Conservation (phyloP, 2,329 filamentous ascomycete species). For the Pseudogymnoascus sp. region DNA sequence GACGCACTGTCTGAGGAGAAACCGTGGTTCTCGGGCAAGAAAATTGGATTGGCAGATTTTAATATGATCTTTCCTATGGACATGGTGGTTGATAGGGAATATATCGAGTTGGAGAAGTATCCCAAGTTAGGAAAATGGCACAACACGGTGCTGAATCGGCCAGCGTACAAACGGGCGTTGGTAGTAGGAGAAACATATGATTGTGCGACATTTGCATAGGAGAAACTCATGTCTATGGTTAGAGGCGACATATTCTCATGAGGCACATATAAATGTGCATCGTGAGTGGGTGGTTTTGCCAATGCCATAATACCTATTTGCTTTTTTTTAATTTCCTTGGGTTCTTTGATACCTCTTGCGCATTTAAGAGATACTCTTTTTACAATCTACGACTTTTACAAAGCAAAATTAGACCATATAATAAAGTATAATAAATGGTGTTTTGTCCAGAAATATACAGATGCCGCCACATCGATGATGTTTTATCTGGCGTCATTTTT, state of each 20-base stretch:
- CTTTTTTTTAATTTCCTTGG: neutral
- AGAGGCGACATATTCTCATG: neutral
- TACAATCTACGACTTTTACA: neutral
- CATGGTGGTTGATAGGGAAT: slow-evolving; percentile 9
- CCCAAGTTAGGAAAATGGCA: slow-evolving; percentile 20
- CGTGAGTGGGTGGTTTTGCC: neutral
- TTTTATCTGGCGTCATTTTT: too few relatives aligned
- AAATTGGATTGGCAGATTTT: neutral
- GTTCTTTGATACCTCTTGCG: neutral
- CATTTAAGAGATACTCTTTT: neutral
- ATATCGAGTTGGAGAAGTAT: slow-evolving; percentile 19
- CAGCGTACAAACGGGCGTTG: slow-evolving; percentile 16
- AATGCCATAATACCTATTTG: neutral
- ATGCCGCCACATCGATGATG: too few relatives aligned
- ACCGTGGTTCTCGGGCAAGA: slow-evolving; percentile 19
- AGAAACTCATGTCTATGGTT: neutral
- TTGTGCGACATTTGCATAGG: slow-evolving; percentile 7
- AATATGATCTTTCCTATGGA: neutral
- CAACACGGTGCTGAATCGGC: slow-evolving; percentile 14
- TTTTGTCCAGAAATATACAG: neutral
- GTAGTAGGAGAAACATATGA: slow-evolving; percentile 16
- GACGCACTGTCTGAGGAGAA: slow-evolving; percentile 20
- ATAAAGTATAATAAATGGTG: neutral
- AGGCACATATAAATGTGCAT: neutral
- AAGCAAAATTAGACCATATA: neutral